These are phyloP conservation scores for Pseudocercospora cruenta DNA, from an alignment of 2,329 filamentous ascomycete species.

Conservation along the genomic window DNA sequence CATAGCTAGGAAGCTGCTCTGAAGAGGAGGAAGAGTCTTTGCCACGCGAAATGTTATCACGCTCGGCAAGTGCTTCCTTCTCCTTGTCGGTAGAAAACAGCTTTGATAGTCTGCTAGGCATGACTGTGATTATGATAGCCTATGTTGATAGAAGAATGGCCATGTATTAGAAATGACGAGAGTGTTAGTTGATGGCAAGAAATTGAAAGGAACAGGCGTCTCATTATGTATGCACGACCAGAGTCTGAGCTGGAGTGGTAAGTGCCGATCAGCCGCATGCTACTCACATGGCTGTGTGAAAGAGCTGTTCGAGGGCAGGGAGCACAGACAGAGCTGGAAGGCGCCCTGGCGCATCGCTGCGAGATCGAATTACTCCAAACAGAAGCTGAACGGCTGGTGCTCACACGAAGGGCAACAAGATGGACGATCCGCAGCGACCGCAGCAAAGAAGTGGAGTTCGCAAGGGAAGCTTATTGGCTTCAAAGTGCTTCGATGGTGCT, in stretches of 20 bases:
- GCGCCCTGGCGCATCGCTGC: not conserved
- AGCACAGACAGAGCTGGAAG: not conserved
- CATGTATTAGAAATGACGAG: not conserved
- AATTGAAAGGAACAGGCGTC: not conserved
- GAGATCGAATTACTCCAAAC: not conserved
- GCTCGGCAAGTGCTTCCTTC: slow-evolving; percentile 35
- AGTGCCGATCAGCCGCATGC: slow-evolving; percentile 6
- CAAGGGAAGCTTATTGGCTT: slow-evolving; percentile 3
- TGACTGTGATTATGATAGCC: slow-evolving; percentile 16
- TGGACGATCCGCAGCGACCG: slow-evolving; percentile 4
- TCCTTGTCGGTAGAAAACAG: slow-evolving; percentile 35
- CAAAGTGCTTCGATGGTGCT: slow-evolving; percentile 4
- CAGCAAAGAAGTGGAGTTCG: not conserved
- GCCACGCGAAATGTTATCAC: slow-evolving; percentile 21
- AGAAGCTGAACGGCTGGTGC: not conserved
- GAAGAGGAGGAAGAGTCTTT: slow-evolving; percentile 28
- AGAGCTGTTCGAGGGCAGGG: not conserved
- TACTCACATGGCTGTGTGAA: slow-evolving; percentile 1
- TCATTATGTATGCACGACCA: not conserved
- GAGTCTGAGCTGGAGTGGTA: not conserved
- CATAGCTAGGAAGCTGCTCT: slow-evolving; percentile 28
- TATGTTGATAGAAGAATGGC: not conserved
- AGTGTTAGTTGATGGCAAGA: not conserved
- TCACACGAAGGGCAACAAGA: not conserved
- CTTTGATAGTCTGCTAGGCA: slow-evolving; percentile 36